Evolutionary conservation across 495 filamentous ascomycete genomes (phyloP).

Genomic region (Talaromyces stipitatus): DNA sequence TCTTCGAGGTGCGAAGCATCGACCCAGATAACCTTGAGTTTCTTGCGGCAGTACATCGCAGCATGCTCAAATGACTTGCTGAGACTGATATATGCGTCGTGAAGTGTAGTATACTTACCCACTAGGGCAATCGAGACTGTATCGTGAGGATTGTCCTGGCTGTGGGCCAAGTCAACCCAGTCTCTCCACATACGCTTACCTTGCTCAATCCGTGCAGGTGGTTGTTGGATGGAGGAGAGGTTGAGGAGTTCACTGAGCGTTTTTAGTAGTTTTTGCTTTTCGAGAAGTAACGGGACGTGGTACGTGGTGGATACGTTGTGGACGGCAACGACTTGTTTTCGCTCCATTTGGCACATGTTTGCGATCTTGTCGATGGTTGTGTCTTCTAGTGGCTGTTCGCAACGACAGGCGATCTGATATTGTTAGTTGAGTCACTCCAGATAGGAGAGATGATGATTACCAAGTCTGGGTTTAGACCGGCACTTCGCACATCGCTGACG

Average conservation of each 20-base stretch:
- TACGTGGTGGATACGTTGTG: slow-evolving; percentile 82
- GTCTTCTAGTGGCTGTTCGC: slow-evolving; percentile 61
- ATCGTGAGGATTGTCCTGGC: slow-evolving; percentile 54
- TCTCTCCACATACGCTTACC: slow-evolving; percentile 62
- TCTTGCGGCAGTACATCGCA: slow-evolving; percentile 75
- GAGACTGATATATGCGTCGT: slow-evolving; percentile 79
- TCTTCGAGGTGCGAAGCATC: slow-evolving; percentile 78
- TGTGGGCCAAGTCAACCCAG: slow-evolving; percentile 62
- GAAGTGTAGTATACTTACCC: slow-evolving; percentile 79
- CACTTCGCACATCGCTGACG: slow-evolving; percentile 70
- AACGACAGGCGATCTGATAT: slow-evolving; percentile 80
- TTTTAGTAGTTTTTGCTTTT: slow-evolving; percentile 64
- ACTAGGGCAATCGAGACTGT: slow-evolving; percentile 79
- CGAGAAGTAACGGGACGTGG: slow-evolving; percentile 85
- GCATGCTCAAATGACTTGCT: slow-evolving; percentile 84
- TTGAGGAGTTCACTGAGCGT: slow-evolving; percentile 55
- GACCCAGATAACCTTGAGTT: slow-evolving; percentile 75
- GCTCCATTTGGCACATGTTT: slow-evolving; percentile 72
- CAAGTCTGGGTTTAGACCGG: slow-evolving; percentile 80
- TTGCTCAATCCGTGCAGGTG: slow-evolving; percentile 40
- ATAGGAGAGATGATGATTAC: slow-evolving; percentile 25
- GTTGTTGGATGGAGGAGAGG: slow-evolving; percentile 24
- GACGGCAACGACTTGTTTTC: slow-evolving; percentile 75
- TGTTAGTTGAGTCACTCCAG: background rate
- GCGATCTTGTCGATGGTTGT: slow-evolving; percentile 84